A percentile compares a stretch with the other conserved stretches of the same genome.
phyloP scores from a whole-genome alignment of 179 eudicot genomes.

The Vitellaria paradoxa region DNA sequence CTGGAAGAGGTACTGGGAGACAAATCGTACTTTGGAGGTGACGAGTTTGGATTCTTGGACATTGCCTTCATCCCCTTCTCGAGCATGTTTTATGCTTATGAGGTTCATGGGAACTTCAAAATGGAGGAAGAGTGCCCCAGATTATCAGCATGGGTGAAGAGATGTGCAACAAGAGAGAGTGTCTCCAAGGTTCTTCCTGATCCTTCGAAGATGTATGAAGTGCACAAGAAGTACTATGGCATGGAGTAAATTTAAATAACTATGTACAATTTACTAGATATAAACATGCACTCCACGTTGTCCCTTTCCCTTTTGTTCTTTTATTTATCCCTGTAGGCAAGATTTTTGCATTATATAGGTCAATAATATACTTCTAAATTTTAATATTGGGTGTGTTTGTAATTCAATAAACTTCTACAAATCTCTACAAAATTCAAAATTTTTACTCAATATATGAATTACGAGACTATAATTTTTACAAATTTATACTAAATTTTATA shows the following conservation, averaged over 20 bases:
- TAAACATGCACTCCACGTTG: too few relatives aligned
- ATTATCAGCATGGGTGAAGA: constrained; percentile 36
- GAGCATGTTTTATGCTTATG: constrained; percentile 27
- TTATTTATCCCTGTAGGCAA: too few relatives aligned
- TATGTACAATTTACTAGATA: too few relatives aligned
- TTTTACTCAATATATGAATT: too few relatives aligned
- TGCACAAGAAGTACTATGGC: constrained; percentile 28
- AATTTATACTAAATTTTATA: too few relatives aligned
- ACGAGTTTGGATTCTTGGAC: constrained; percentile 27
- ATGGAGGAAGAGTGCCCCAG: constrained; percentile 31
- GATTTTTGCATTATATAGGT: too few relatives aligned
- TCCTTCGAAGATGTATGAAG: constrained; percentile 28
- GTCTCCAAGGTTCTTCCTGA: constrained; percentile 39
- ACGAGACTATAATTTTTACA: too few relatives aligned
- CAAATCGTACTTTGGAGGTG: constrained; percentile 31
- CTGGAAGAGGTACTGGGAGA: constrained; percentile 30
- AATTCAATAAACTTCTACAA: too few relatives aligned
- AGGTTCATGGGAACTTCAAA: constrained; percentile 28
- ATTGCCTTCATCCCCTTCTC: constrained; percentile 25
- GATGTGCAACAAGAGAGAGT: constrained; percentile 32
- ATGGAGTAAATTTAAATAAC: constrained; percentile 14
- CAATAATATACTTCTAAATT: too few relatives aligned
- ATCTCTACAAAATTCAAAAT: too few relatives aligned
- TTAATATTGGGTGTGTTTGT: too few relatives aligned
- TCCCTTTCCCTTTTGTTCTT: too few relatives aligned